Evolutionary conservation across 495 filamentous ascomycete genomes (phyloP).

Genomic region (Chaetomium cochliodes): DNA sequence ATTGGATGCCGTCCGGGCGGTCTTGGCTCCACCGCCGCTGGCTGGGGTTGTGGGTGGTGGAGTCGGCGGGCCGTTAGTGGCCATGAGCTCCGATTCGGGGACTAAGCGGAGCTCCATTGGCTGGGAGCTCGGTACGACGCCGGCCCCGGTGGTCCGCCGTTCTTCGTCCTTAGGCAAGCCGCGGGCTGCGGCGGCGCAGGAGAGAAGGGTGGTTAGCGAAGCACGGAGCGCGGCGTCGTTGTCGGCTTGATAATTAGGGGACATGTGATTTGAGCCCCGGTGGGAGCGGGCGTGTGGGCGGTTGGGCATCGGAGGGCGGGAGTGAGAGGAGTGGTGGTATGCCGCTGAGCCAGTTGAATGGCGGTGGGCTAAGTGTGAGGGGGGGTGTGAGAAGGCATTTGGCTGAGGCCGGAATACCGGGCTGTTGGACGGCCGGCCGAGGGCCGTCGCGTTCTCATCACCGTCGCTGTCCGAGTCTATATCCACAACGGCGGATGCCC

Average conservation of each 20-base stretch:
- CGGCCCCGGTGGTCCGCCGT: conserved; percentile 32
- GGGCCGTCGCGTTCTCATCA: conserved; percentile 77
- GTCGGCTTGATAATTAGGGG: conserved; percentile 75
- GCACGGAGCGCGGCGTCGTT: conserved; percentile 92
- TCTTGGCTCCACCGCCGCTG: conserved; percentile 9
- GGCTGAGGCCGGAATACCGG: conserved; percentile 78
- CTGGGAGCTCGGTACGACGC: conserved; percentile 49
- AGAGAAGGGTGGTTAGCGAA: conserved; percentile 90
- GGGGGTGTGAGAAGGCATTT: conserved; percentile 86
- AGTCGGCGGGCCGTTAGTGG: conserved; percentile 34
- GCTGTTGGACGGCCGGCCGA: conserved; percentile 58
- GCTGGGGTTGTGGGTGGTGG: conserved; percentile 29
- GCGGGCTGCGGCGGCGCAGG: conserved; percentile 84
- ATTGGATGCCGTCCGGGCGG: conserved; percentile 34
- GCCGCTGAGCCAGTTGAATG: conserved; percentile 47
- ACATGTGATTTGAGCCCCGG: conserved; percentile 60
- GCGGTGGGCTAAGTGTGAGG: conserved; percentile 53
- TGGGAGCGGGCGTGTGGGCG: conserved; percentile 45
- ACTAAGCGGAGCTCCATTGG: conserved; percentile 63
- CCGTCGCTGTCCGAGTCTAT: conserved; percentile 47
- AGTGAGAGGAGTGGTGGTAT: conserved; percentile 39
- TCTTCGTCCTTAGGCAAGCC: conserved; percentile 66
- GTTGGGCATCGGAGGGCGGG: conserved; percentile 42
- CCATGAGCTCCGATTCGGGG: conserved; percentile 70
- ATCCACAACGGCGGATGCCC: conserved; percentile 22